phyloP scores from a whole-genome alignment of 2,329 filamentous ascomycete species.

The Penicillium vulpinum region DNA sequence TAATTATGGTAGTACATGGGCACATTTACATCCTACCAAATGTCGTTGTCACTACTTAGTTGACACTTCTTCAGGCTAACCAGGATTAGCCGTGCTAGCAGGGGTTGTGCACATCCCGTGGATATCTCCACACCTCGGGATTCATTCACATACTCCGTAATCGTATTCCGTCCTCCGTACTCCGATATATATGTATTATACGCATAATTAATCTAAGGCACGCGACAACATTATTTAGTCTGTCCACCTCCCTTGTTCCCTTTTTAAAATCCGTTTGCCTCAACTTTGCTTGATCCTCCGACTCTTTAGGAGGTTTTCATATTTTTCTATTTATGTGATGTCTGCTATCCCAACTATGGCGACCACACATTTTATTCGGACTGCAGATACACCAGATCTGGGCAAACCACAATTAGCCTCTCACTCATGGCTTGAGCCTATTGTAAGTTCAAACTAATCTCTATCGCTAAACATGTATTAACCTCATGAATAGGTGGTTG shows the following conservation, averaged over 20 bases:
- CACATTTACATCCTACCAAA: too few relatives aligned
- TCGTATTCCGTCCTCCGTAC: too few relatives aligned
- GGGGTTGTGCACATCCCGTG: too few relatives aligned
- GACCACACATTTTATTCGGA: neutral
- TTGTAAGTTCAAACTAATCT: constrained; percentile 27
- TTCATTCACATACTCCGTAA: too few relatives aligned
- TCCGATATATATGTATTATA: neutral
- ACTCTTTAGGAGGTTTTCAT: neutral
- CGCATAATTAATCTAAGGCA: neutral
- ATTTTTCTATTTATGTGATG: too few relatives aligned
- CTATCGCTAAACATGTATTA: neutral
- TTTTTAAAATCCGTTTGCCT: neutral
- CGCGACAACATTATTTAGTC: neutral
- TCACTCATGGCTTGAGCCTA: constrained; percentile 38
- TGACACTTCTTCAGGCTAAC: too few relatives aligned
- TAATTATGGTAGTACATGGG: too few relatives aligned
- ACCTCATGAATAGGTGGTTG: constrained; percentile 45
- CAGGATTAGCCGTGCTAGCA: too few relatives aligned
- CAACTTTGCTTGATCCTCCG: neutral
- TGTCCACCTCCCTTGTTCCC: neutral
- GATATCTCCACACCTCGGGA: too few relatives aligned
- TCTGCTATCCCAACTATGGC: neutral
- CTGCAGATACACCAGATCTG: constrained; percentile 25
- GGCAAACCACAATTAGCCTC: constrained; percentile 40
- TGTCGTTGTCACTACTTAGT: too few relatives aligned